Conservation (phyloP, 345 rosid species). For the Nasturtium officinale region DNA sequence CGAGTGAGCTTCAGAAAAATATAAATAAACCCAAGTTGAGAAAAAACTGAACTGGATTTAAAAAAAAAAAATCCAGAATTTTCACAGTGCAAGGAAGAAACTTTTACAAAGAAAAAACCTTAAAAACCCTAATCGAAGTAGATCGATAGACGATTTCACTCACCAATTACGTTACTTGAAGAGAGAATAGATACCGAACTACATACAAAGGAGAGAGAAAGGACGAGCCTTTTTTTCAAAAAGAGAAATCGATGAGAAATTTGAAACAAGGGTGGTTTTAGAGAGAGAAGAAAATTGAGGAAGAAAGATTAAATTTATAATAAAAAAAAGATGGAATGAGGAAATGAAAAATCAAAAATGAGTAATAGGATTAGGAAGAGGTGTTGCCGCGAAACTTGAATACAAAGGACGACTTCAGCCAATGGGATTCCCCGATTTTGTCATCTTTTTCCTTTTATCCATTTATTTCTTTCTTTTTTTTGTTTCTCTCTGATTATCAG, state of each 20-base stretch:
- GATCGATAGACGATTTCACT: slow-evolving; percentile 41
- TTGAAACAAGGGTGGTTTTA: slow-evolving; percentile 34
- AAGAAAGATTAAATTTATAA: too few species aligned
- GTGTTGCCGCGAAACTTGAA: slow-evolving; percentile 96
- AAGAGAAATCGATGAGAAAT: slow-evolving; percentile 32
- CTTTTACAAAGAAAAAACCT: slow-evolving; percentile 20
- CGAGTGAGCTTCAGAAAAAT: slow-evolving; percentile 25
- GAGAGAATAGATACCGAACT: slow-evolving; percentile 27
- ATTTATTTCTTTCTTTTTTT: neutral
- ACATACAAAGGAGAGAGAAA: slow-evolving; percentile 31
- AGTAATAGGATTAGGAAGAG: slow-evolving; percentile 4
- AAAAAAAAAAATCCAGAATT: neutral
- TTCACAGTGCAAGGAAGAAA: neutral
- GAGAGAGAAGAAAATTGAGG: slow-evolving; percentile 23
- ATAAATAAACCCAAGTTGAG: slow-evolving; percentile 8
- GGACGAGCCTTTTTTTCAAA: slow-evolving; percentile 30
- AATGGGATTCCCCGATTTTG: slow-evolving; percentile 23
- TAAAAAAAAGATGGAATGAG: neutral
- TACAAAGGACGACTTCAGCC: slow-evolving; percentile 47
- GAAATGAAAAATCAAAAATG: slow-evolving; percentile 24
- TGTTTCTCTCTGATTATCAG: slow-evolving; percentile 2
- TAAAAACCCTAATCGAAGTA: slow-evolving; percentile 54
- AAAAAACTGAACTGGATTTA: neutral
- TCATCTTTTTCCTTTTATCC: neutral
- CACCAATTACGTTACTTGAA: slow-evolving; percentile 37